Evolutionary conservation across 805 yeast species (phyloP).

Genomic region (Ogataea pini): DNA sequence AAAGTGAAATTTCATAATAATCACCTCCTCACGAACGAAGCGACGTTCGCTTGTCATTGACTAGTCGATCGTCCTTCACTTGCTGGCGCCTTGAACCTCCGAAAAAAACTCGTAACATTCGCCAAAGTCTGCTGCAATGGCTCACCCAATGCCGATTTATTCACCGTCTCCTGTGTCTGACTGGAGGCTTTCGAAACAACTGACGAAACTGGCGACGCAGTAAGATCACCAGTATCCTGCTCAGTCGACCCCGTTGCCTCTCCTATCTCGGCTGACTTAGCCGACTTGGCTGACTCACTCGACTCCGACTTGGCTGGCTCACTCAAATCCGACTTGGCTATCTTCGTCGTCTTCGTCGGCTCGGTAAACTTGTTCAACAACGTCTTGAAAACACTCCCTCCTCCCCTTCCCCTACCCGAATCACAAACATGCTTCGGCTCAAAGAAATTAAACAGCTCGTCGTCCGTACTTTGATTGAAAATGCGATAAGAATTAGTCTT

Average conservation of each 20-base stretch:
- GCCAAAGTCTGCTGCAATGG: not conserved
- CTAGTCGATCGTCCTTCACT: not conserved
- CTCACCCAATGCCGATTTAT: not conserved
- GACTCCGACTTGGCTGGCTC: no score
- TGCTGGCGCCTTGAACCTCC: not conserved
- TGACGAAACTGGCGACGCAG: not conserved
- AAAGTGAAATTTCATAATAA: no score
- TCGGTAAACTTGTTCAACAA: not conserved
- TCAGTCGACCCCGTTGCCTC: not conserved
- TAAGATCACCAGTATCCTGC: no score
- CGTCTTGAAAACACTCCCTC: constrained; percentile 13
- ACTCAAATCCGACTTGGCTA: no score
- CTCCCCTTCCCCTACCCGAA: not conserved
- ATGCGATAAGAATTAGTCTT: constrained; percentile 53
- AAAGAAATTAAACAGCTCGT: constrained; percentile 56
- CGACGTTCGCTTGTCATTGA: not conserved
- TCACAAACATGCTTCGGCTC: constrained; percentile 35
- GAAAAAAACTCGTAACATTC: not conserved
- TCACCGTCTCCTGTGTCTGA: not conserved
- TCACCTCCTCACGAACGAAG: not conserved
- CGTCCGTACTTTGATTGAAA: constrained; percentile 61
- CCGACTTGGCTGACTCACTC: no score
- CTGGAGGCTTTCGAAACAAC: not conserved
- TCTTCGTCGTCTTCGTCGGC: no score
- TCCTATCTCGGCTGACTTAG: not conserved